A percentile compares a stretch with the other conserved stretches of the same genome.
Conservation (phyloP, 192 early-diverging fungal genomes). For the Coemansia erecta region DNA sequence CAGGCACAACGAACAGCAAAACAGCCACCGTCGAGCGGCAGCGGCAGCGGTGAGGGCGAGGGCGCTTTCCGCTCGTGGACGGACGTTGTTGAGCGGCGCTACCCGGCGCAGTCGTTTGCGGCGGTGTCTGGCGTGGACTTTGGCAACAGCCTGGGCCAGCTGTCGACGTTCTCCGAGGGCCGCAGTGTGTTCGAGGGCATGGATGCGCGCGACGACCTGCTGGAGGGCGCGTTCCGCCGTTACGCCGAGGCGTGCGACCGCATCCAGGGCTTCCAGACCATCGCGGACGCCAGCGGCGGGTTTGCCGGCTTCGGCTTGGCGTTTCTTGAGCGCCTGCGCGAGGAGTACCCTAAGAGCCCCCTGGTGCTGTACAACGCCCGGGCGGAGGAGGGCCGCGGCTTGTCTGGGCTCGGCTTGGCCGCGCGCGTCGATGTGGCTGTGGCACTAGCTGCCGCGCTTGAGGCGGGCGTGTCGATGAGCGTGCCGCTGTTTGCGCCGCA, state of each 20-base stretch:
- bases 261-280: constrained; percentile 69
- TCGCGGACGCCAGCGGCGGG: constrained; percentile 61
- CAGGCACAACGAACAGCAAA: too few relatives aligned
- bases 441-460: constrained; percentile 17
- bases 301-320: constrained; percentile 68
- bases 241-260: constrained; percentile 47
- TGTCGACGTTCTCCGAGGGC: constrained; percentile 59
- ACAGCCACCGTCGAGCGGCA: too few relatives aligned
- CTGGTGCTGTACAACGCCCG: constrained; percentile 58
- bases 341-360: constrained; percentile 68
- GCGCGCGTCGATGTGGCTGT: constrained; percentile 23
- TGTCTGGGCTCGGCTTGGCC: constrained; percentile 1
- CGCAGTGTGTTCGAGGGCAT: constrained; percentile 39
- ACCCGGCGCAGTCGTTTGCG: constrained; percentile 64
- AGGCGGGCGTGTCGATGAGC: constrained; percentile 23
- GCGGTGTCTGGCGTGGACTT: constrained; percentile 56
- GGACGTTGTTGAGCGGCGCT: constrained; percentile 75
- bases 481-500: constrained; percentile 36
- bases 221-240: constrained; percentile 35
- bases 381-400: constrained; percentile 1
- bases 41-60: not conserved
- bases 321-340: constrained; percentile 59
- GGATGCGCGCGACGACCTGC: constrained; percentile 28
- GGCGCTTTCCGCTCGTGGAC: constrained; percentile 61
- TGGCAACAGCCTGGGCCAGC: constrained; percentile 57